Percentiles rank a stretch among this genome's conserved stretches.
Conservation (phyloP, 1,284 basidiomycete species). For the Hymenochaete sp. region DNA sequence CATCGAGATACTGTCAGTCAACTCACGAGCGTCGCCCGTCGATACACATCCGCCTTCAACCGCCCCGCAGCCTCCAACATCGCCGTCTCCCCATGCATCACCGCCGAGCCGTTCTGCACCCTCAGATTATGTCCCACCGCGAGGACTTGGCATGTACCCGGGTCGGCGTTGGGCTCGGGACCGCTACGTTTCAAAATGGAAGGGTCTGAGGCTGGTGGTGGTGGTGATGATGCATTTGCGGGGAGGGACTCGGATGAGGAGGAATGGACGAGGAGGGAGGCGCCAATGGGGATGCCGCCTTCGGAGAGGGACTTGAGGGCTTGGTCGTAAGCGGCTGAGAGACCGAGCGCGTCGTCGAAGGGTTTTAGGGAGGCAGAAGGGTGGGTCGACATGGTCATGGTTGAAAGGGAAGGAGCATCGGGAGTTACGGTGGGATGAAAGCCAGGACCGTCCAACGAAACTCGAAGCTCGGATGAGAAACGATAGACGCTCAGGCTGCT, state of each 20-base stretch:
- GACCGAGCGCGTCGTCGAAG: conserved; percentile 17
- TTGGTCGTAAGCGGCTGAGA: conserved; percentile 32
- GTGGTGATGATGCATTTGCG: no score
- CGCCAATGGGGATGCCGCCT: conserved; percentile 54
- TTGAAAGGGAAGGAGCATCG: not conserved
- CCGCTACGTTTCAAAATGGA: no score
- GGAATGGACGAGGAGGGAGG: conserved; percentile 31
- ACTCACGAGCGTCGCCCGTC: conserved; percentile 39
- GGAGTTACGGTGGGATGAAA: no score
- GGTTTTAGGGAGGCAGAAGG: not conserved
- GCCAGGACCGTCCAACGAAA: no score
- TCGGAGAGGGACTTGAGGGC: conserved; percentile 37
- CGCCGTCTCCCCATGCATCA: conserved; percentile 48
- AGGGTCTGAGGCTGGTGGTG: no score
- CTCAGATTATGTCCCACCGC: conserved; percentile 44
- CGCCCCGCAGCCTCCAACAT: conserved; percentile 44
- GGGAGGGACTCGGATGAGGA: no score
- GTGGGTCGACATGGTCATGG: not conserved
- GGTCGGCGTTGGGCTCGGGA: no score
- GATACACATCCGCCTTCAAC: conserved; percentile 35
- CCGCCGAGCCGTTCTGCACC: conserved; percentile 45
- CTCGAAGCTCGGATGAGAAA: no score
- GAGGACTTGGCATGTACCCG: conserved; percentile 27
- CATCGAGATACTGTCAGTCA: not conserved
- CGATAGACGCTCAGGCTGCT: no score